phyloP scores from a whole-genome alignment of 2,329 filamentous ascomycete genomes.

The Sarocladium oryzae region DNA sequence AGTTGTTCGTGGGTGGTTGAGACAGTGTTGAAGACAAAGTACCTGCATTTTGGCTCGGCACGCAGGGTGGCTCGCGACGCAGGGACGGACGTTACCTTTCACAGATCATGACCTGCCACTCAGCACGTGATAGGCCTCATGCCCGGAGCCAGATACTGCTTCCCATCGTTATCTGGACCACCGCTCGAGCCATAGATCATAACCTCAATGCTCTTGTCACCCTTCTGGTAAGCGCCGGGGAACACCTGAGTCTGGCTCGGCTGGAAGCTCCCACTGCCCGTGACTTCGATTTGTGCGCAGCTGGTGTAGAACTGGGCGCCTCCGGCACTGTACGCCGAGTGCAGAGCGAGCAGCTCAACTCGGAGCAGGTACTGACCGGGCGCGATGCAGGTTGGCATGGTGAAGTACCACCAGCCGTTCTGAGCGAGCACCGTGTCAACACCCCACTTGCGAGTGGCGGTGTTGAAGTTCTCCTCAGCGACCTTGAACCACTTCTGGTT shows the following conservation, averaged over 20 bases:
- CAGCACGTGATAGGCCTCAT: slow-evolving; percentile 22
- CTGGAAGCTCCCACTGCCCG: slow-evolving; percentile 18
- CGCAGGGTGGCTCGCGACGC: background rate
- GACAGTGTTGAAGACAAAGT: background rate
- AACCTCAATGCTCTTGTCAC: slow-evolving; percentile 26
- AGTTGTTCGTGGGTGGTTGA: background rate
- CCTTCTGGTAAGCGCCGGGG: slow-evolving; percentile 27
- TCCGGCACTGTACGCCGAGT: slow-evolving; percentile 23
- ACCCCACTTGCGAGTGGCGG: slow-evolving; percentile 21
- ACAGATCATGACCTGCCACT: too few species aligned
- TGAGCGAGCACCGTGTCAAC: slow-evolving; percentile 19
- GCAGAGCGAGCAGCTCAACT: slow-evolving; percentile 35
- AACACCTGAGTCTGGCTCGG: slow-evolving; percentile 16
- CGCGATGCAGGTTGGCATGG: slow-evolving; percentile 30
- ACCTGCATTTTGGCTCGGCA: background rate
- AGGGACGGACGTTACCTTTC: too few species aligned
- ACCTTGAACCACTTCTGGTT: slow-evolving; percentile 47
- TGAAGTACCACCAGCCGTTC: slow-evolving; percentile 28
- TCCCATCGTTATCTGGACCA: slow-evolving; percentile 23
- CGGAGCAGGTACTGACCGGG: slow-evolving; percentile 36
- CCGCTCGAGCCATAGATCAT: slow-evolving; percentile 27
- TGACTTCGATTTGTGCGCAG: slow-evolving; percentile 26
- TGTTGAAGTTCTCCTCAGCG: slow-evolving; percentile 25
- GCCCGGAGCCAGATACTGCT: slow-evolving; percentile 29
- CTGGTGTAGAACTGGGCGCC: slow-evolving; percentile 19